Evolutionary conservation across 768 basidiomycete genomes (phyloP), one percentile per base, ranked within the genome.

Genomic region (Pholiota conissans): DNA sequence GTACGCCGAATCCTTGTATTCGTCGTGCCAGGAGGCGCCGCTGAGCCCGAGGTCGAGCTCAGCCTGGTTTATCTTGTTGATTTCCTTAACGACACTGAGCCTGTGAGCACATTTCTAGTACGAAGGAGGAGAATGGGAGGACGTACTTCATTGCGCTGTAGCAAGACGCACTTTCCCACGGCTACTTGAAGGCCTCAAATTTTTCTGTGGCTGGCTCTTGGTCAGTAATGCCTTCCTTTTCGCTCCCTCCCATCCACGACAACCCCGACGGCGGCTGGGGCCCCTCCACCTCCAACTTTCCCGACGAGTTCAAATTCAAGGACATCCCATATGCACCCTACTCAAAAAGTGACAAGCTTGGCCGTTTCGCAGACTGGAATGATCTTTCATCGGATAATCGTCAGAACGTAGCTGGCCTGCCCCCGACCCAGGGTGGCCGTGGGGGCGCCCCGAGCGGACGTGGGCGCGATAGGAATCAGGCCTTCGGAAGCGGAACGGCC

Each of bases 311-410:
- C 77, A 95, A 95, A 75, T 97, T 97, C 83, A 94, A 93, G 74
- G 97, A 98, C 66, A 97, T 98, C 59, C 97, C 97, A 46, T 99
- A 98, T 69, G 95, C 96, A 0, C 95, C 95, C 4, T 98, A 93
- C 82, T 94, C 94, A 75, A 99, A 99, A 85, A 88, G 93, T 34
- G 97, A 99, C 81, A 98, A 98, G 74, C 87, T 99, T 55, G 94
- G 93, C 52, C 89, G 96, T 52, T 91, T 99, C 68, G 96, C 96
- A 48, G 96, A 99, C 78, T 99, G 96, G 95, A 93, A 93, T 73
- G 91, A 93, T 70, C 74, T 85, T 24, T 81, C 87, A 28, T 69
- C 81, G 51, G 88, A 90, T 67, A 79, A 73, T 60, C 84, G 87
- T 47, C 85, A 87, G 68, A 65, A 79, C 34, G 73, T 80, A 56